A percentile compares a stretch with the other conserved stretches of the same genome.
Evolutionary conservation across 179 eudicot genomes (phyloP).

Genomic region (Drosera spatulata): DNA sequence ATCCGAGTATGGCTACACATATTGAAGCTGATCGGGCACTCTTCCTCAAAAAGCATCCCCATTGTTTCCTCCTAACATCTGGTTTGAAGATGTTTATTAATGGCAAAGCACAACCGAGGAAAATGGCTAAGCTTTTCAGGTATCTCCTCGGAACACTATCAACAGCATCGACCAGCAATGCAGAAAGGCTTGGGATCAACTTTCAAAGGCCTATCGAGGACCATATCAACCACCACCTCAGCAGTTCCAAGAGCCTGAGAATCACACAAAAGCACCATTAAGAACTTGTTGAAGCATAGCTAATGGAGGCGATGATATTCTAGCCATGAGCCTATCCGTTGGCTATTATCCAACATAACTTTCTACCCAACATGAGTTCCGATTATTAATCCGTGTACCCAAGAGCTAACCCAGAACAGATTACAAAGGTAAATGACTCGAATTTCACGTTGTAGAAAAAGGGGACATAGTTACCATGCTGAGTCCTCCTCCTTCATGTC

Average conservation of each 20-base stretch:
- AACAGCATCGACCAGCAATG: conserved; percentile 23
- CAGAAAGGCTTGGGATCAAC: conserved; percentile 28
- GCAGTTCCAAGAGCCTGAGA: conserved; percentile 39
- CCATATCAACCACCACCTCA: conserved; percentile 30
- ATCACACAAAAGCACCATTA: not conserved
- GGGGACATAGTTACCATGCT: conserved; percentile 39
- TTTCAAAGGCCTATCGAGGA: conserved; percentile 21
- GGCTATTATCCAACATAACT: no score
- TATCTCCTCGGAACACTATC: not conserved
- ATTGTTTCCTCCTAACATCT: no score
- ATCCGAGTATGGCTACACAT: no score
- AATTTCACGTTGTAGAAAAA: not conserved
- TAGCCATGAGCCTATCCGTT: no score
- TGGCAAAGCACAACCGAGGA: no score
- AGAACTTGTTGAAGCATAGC: not conserved
- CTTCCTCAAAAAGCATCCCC: no score
- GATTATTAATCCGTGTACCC: not conserved
- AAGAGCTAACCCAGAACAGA: not conserved
- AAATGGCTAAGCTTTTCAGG: no score
- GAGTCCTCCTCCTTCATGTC: conserved; percentile 97
- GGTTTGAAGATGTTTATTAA: no score
- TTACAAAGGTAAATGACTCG: not conserved
- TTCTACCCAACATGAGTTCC: no score
- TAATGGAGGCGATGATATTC: no score
- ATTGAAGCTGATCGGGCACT: no score